Percentiles rank a stretch among this genome's conserved stretches.
Evolutionary conservation across 148 eudicot species (phyloP).

Genomic region (Chenopodium formosanum): DNA sequence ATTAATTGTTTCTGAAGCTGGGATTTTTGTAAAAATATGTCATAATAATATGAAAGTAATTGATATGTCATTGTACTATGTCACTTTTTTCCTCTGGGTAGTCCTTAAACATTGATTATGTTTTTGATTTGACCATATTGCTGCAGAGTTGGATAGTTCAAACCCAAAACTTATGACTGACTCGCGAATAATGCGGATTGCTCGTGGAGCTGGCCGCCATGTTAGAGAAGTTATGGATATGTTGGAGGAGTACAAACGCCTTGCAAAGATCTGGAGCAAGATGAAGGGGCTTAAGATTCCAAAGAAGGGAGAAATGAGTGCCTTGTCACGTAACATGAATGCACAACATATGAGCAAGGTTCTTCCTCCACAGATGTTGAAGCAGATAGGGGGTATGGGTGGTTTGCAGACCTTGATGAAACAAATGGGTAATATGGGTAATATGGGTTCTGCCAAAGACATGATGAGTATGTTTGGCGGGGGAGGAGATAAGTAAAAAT

Average conservation of each 20-base stretch:
- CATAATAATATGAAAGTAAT: background rate
- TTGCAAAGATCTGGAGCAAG: conserved; percentile 89
- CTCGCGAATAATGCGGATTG: conserved; percentile 85
- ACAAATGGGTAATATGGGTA: conserved; percentile 56
- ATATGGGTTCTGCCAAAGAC: conserved; percentile 60
- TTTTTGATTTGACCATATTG: background rate
- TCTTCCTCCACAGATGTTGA: conserved; percentile 83
- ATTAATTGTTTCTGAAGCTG: background rate
- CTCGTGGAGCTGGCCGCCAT: conserved; percentile 82
- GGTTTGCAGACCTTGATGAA: conserved; percentile 84
- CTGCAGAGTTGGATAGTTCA: conserved; percentile 86
- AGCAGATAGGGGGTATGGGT: conserved; percentile 92
- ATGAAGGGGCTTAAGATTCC: conserved; percentile 97
- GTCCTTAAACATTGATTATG: background rate
- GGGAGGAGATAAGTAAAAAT: conserved; percentile 49
- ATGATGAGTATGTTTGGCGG: conserved; percentile 98
- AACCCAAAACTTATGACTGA: conserved; percentile 86
- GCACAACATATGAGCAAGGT: conserved; percentile 88
- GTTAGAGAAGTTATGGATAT: conserved; percentile 75
- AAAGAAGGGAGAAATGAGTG: conserved; percentile 91
- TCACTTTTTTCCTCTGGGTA: background rate
- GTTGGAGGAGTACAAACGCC: conserved; percentile 88
- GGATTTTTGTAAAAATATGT: background rate
- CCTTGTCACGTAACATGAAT: conserved; percentile 80
- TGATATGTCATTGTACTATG: background rate